A percentile compares a stretch with the other conserved stretches of the same genome.
Conservation (phyloP, 1,284 basidiomycete species). For the Stygiomarasmius scandens region DNA sequence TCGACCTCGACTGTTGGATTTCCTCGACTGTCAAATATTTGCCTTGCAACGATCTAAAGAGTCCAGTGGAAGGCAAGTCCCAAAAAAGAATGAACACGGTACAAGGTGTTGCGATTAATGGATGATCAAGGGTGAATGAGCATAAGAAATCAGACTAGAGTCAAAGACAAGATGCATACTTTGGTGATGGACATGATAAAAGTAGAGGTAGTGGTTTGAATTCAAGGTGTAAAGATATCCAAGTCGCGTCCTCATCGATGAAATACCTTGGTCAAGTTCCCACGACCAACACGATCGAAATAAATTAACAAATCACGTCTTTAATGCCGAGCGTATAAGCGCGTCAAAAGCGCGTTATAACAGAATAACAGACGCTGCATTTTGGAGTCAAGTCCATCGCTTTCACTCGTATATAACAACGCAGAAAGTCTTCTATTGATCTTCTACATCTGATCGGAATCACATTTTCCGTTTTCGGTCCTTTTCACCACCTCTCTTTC, state of each 20-base stretch:
- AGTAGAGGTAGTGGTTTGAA: conserved; percentile 27
- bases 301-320: background rate
- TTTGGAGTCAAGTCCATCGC: background rate
- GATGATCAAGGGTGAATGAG: background rate
- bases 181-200: conserved; percentile 83
- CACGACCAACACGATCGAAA: conserved; percentile 12
- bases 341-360: too few species aligned
- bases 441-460: background rate
- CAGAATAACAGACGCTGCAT: too few species aligned
- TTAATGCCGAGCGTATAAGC: background rate
- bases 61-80: too few species aligned
- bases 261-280: conserved; percentile 10
- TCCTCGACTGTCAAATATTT: conserved; percentile 98
- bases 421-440: background rate
- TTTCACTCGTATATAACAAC: background rate
- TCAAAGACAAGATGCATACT: conserved; percentile 83
- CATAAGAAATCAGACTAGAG: background rate
- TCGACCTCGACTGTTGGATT: conserved; percentile 98
- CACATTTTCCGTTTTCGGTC: conserved; percentile 4
- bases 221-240: conserved; percentile 30
- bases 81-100: too few species aligned
- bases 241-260: conserved; percentile 6
- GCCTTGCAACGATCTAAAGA: conserved; percentile 12
- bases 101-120: too few species aligned
- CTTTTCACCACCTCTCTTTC: conserved; percentile 42